These are phyloP conservation scores for Fusarium sp. DNA, from an alignment of 2,329 filamentous ascomycete species.

Conservation along the genomic window DNA sequence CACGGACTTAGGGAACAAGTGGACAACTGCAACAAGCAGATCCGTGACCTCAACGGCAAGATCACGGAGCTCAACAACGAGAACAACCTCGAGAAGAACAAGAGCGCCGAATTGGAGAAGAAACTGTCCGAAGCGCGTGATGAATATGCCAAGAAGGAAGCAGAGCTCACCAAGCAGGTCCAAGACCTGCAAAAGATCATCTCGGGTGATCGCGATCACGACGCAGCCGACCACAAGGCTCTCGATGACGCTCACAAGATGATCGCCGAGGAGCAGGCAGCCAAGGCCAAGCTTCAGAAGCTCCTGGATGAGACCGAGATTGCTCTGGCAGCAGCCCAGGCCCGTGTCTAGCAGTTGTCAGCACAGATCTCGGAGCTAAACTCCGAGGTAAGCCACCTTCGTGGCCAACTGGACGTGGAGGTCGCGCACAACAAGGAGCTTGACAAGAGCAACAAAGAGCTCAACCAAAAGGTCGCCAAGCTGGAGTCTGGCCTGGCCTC, in stretches of 20 bases:
- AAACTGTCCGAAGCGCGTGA: not conserved
- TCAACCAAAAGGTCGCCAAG: not conserved
- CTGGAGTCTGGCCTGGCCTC: not conserved
- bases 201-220: not conserved
- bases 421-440: not conserved
- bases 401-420: not conserved
- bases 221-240: not conserved
- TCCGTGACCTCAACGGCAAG: not conserved
- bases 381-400: not conserved
- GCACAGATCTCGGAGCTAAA: not conserved
- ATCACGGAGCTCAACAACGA: not conserved
- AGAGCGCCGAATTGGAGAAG: not conserved
- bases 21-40: not conserved
- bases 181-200: not conserved
- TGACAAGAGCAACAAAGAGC: not conserved
- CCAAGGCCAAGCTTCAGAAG: not conserved
- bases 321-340: not conserved
- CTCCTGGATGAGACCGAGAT: not conserved
- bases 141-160: not conserved
- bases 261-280: not conserved
- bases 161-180: not conserved
- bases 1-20: not conserved
- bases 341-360: not conserved
- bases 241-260: not conserved
- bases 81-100: not conserved